Evolutionary conservation across 805 yeast species (phyloP).

Genomic region (Nakazawaea molendinolei): DNA sequence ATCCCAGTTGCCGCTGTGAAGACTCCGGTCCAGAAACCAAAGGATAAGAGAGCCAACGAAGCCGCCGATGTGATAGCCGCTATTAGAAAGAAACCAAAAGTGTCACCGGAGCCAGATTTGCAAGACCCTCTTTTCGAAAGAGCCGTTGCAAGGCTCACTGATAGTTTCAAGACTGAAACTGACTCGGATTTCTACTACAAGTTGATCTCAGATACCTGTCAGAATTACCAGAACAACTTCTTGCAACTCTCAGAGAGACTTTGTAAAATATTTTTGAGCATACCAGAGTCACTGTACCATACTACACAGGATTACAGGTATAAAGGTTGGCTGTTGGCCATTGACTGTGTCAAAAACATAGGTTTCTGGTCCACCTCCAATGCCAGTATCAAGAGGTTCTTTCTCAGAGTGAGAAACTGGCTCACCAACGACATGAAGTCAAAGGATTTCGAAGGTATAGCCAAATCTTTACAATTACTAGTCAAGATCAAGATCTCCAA

Average conservation of each 20-base stretch:
- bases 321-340: slow-evolving; percentile 7
- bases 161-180: too few relatives aligned
- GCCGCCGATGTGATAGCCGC: too few relatives aligned
- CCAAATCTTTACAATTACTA: slow-evolving; percentile 1
- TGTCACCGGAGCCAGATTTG: too few relatives aligned
- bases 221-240: slow-evolving; percentile 2
- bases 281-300: slow-evolving; percentile 12
- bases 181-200: too few relatives aligned
- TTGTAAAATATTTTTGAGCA: slow-evolving; percentile 2
- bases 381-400: slow-evolving; percentile 5
- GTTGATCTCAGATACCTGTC: too few relatives aligned
- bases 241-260: slow-evolving; percentile 6
- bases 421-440: slow-evolving; percentile 11
- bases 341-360: neutral
- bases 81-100: too few relatives aligned
- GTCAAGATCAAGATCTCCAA: neutral
- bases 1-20: too few relatives aligned
- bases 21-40: too few relatives aligned
- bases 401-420: slow-evolving; percentile 14
- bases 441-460: slow-evolving; percentile 8
- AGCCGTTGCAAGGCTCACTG: too few relatives aligned
- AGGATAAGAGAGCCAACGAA: too few relatives aligned
- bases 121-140: too few relatives aligned
- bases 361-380: slow-evolving; percentile 10
- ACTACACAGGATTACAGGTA: slow-evolving; percentile 12